Conservation (phyloP, 1,284 basidiomycete species). For the Pseudozyma flocculosa region DNA sequence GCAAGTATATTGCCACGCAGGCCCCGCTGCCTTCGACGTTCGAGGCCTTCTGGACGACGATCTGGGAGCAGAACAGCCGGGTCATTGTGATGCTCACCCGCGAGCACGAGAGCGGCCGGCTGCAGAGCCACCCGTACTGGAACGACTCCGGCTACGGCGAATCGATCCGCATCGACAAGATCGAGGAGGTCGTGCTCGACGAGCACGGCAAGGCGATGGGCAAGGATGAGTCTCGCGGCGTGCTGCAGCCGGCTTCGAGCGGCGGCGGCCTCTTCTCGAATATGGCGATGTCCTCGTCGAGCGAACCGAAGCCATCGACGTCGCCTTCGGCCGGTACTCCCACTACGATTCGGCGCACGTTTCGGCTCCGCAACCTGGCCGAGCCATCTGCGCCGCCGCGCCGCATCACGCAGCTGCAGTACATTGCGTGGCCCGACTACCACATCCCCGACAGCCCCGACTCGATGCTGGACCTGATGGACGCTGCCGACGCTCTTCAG, state of each 20-base stretch:
- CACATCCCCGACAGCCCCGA: slow-evolving; percentile 48
- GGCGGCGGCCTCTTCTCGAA: slow-evolving; percentile 34
- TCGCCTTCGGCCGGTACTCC: slow-evolving; percentile 3
- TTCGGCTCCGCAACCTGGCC: slow-evolving; percentile 26
- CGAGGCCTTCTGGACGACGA: slow-evolving; percentile 83
- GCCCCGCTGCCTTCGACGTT: slow-evolving; percentile 89
- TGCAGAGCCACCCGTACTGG: slow-evolving; percentile 95
- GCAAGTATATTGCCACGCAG: slow-evolving; percentile 92
- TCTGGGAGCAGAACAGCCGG: slow-evolving; percentile 64
- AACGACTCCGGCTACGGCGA: slow-evolving; percentile 71
- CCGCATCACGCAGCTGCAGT: slow-evolving; percentile 48
- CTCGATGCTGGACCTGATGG: slow-evolving; percentile 42
- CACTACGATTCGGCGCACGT: slow-evolving; percentile 37
- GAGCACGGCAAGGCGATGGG: slow-evolving; percentile 21
- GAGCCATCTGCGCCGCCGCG: slow-evolving; percentile 21
- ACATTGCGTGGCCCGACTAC: slow-evolving; percentile 56
- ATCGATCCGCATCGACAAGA: slow-evolving; percentile 24
- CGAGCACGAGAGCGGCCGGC: slow-evolving; percentile 80
- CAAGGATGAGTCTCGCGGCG: slow-evolving; percentile 13
- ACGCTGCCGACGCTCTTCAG: slow-evolving; percentile 37
- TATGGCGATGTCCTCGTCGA: slow-evolving; percentile 12
- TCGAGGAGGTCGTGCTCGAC: slow-evolving; percentile 39
- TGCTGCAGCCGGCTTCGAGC: slow-evolving; percentile 3
- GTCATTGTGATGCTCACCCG: slow-evolving; percentile 77
- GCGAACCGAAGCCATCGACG: not conserved